Evolutionary conservation across 345 rosid genomes (phyloP), one percentile per base, ranked within the genome.

Genomic region (Corymbia maculata): DNA sequence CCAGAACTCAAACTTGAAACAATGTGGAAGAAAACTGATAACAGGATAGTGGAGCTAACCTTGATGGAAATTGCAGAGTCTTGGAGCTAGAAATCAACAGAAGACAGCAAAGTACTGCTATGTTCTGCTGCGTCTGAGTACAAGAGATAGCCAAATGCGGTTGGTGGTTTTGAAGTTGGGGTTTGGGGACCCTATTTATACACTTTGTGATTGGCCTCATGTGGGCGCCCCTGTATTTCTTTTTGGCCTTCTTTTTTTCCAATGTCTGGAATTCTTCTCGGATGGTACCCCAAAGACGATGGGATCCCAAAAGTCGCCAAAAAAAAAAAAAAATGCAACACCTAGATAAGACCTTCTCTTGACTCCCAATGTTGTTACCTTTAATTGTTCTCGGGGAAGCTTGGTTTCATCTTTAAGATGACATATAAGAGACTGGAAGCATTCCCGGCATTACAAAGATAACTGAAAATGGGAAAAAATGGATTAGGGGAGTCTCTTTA

Each of bases 141-240:
- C 44, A 49, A 55, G 79, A 32, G 51, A 84, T 19, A 53, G 79
- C 26, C 52, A 24, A 88, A 85, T 89, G 88, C 51, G 79, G 84
- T 42, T 86, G 91, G 90, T 89, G 93, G 90, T 86, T 87, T 90
- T 86, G 87, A 86, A 85, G 90, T 51, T 87, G 75, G 91, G 86
- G 88, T 45, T 66, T 47, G 90, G 75, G 85, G 90, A 86, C 87
- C 89, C 88, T 93, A 90, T 93, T 92, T 93, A 94, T 89, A 75
- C 90, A 91, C 68, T 85, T 66, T 79, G 50, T 85, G 85, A 50
- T 64, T 44, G 86, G 28, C 44, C 9, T 92, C 84, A 88, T 88
- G 93, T 85, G 88, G 88, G 47, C 47, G n/a, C 68, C 26, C 68
- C 87, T 64, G 55, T n/a, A 85, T 44, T 87, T 64, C 32, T 79